Percentiles rank a stretch among this genome's conserved stretches.
These are phyloP conservation scores for Spirogloea muscicola DNA, from an alignment of 139 green algal genomes.

Conservation along the genomic window DNA sequence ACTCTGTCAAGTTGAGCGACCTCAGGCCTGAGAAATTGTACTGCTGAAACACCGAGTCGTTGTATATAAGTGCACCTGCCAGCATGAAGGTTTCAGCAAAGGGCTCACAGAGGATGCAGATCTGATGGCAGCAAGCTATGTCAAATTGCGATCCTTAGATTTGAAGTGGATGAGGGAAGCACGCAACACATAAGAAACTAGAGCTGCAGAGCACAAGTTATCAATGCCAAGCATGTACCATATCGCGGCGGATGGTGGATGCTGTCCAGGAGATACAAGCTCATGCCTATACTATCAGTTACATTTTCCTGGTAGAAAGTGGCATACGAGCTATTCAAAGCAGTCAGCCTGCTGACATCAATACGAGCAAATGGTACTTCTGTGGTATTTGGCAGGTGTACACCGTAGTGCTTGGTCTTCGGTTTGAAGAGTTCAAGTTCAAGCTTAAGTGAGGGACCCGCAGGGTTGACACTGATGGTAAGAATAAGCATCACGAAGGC, in stretches of 20 bases:
- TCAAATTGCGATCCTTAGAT: not conserved
- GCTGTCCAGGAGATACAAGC: not conserved
- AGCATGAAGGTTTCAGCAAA: not conserved
- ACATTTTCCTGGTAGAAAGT: not conserved
- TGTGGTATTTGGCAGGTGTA: not conserved
- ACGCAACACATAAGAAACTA: not conserved
- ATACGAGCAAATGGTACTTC: not conserved
- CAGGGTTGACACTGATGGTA: conserved; percentile 24
- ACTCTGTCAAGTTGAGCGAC: not conserved
- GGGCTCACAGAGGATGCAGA: not conserved
- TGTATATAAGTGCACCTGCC: conserved; percentile 32
- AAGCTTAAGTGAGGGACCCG: not conserved
- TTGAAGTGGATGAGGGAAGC: not conserved
- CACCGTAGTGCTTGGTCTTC: not conserved
- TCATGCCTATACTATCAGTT: conserved; percentile 6
- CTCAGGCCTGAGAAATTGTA: conserved; percentile 23
- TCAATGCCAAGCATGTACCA: not conserved
- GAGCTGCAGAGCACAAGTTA: not conserved
- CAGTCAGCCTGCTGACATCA: not conserved
- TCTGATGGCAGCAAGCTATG: not conserved
- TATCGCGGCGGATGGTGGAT: not conserved
- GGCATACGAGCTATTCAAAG: not conserved
- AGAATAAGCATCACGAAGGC: conserved; percentile 41
- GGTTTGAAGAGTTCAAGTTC: not conserved
- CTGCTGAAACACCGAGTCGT: conserved; percentile 25